Conservation (phyloP, 192 early-diverging fungal species). For the Backusella macrospora region DNA sequence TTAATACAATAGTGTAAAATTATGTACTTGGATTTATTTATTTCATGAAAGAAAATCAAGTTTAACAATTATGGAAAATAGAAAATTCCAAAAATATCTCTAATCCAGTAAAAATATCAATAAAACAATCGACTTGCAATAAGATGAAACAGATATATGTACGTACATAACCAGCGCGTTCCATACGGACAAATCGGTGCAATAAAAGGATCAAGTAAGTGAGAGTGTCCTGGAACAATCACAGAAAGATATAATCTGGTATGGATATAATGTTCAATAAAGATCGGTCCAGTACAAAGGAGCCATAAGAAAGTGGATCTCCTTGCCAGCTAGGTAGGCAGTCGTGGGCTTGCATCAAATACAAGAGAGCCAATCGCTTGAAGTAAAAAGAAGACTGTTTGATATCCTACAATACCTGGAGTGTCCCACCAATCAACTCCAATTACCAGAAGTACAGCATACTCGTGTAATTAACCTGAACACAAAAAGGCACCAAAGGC, state of each 20-base stretch:
- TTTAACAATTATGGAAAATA: too few relatives aligned
- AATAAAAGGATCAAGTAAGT: not conserved
- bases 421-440: constrained; percentile 4
- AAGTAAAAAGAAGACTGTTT: constrained; percentile 31
- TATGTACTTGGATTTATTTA: too few relatives aligned
- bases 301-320: constrained; percentile 21
- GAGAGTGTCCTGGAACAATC: constrained; percentile 12
- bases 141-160: too few relatives aligned
- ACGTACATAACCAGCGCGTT: not conserved
- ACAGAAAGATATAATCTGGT: not conserved
- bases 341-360: not conserved
- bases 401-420: constrained; percentile 18
- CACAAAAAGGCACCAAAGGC: constrained; percentile 24
- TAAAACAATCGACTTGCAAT: too few relatives aligned
- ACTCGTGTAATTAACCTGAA: constrained; percentile 37
- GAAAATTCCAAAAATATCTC: too few relatives aligned
- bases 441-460: constrained; percentile 19
- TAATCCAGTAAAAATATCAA: too few relatives aligned
- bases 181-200: constrained; percentile 27
- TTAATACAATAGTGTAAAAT: too few relatives aligned
- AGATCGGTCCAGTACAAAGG: constrained; percentile 23
- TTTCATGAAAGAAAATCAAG: too few relatives aligned
- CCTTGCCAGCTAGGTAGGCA: constrained; percentile 19
- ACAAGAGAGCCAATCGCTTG: constrained; percentile 20
- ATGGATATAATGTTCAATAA: constrained; percentile 28